Conservation (phyloP, 805 yeast genomes). For the Kodamaea restingae region DNA sequence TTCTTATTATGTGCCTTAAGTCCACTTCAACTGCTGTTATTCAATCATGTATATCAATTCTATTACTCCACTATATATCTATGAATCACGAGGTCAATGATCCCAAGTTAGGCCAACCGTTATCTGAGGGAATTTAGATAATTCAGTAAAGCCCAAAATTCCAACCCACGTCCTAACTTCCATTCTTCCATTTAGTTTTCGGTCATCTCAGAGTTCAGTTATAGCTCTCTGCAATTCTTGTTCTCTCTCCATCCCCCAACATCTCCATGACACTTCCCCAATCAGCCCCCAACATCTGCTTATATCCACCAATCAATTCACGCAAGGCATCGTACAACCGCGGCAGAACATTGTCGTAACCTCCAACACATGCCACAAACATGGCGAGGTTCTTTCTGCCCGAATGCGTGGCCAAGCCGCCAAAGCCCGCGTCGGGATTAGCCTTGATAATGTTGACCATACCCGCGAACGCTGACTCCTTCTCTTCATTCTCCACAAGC, state of each 20-base stretch:
- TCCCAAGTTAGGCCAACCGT: too few species aligned
- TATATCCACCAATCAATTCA: conserved; percentile 44
- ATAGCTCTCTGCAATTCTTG: conserved; percentile 12
- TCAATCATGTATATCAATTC: too few species aligned
- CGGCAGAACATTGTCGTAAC: conserved; percentile 48
- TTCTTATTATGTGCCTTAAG: too few species aligned
- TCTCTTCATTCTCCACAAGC: conserved; percentile 78
- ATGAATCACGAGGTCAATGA: too few species aligned
- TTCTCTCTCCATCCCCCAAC: conserved; percentile 30
- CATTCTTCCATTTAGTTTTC: too few species aligned
- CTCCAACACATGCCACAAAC: conserved; percentile 58
- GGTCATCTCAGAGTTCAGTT: too few species aligned
- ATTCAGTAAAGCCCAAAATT: too few species aligned
- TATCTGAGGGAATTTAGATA: too few species aligned
- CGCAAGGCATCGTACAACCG: conserved; percentile 42
- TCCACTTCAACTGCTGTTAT: too few species aligned
- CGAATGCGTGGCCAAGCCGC: conserved; percentile 40
- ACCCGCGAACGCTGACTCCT: conserved; percentile 82
- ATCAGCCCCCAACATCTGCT: conserved; percentile 43
- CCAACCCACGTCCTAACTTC: too few species aligned
- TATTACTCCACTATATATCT: too few species aligned
- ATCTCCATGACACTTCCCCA: conserved; percentile 32
- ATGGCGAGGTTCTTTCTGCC: conserved; percentile 46
- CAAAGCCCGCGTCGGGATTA: conserved; percentile 62
- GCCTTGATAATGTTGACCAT: conserved; percentile 63